Evolutionary conservation across 2,329 filamentous ascomycete genomes (phyloP), one percentile per base, ranked within the genome.

Genomic region (Blastomyces parvus): DNA sequence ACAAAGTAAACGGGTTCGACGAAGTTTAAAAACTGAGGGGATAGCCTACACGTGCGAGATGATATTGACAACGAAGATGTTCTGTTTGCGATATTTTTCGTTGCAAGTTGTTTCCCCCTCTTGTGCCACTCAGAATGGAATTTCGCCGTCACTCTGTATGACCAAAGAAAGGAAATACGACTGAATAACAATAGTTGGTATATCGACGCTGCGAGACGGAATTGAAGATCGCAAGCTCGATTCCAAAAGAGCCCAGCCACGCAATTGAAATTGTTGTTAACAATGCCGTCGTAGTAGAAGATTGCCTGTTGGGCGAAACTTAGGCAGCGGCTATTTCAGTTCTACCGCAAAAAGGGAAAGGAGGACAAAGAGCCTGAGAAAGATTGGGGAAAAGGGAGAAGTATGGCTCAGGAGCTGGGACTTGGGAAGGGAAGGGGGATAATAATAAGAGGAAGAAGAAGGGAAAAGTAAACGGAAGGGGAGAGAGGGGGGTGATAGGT

Each of bases 401-500:
- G 17, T 55, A 59, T 25, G 42, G n/a, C 44, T 9, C n/a, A 22
- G 50, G 36, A 62, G 38, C 14, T 25, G 55, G 53, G 40, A 53
- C 11, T 14, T 22, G 46, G 22, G 46, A 9, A 8, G 7, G 9
- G 19, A 6, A 48, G n/a, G 17, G 46, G 4, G 7, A 22, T 48
- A 48, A 46, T 17, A 64, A 30, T 36, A 33, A 57, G 30, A 38
- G 11, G 40, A 56, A n/a, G 30, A 27, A 36, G 13, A 55, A 14
- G 36, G 33, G 6, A 30, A 27, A 59, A 63, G 44, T 44, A 56
- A 38, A 30, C 52, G 58, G 57, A 27, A 50, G 8, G n/a, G 46
- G 36, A 42, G 53, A n/a, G 19, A 52, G 30, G 62, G 64, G 52
- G 57, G 60, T 44, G 40, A 61, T 57, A 57, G 27, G 57, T 14